A percentile compares a stretch with the other conserved stretches of the same genome.
Evolutionary conservation across 2,329 filamentous ascomycete genomes (phyloP).

Genomic region (Phoma sp.): DNA sequence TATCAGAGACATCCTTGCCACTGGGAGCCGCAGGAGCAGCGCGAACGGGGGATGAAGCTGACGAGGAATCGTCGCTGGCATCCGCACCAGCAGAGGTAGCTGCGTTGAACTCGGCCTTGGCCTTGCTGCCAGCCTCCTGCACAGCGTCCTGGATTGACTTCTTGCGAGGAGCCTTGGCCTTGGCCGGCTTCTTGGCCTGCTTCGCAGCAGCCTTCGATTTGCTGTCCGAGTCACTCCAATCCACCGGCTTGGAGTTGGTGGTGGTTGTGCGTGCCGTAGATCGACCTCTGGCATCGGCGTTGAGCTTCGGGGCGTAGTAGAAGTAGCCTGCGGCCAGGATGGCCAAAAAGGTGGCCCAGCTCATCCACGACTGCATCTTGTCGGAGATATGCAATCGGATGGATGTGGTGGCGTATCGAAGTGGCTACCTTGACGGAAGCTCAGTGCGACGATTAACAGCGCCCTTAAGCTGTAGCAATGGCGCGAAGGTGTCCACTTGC

Average conservation of each 20-base stretch:
- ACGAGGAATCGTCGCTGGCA: constrained; percentile 80
- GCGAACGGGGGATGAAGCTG: constrained; percentile 67
- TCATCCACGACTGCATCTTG: constrained; percentile 45
- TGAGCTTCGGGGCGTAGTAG: constrained; percentile 40
- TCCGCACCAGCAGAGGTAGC: constrained; percentile 76
- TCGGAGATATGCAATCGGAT: neutral
- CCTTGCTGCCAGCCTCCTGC: constrained; percentile 45
- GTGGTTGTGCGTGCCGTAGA: constrained; percentile 34
- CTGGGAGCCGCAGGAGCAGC: constrained; percentile 55
- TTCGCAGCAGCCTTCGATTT: constrained; percentile 37
- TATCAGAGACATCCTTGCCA: constrained; percentile 80
- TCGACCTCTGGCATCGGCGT: constrained; percentile 35
- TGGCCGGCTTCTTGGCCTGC: constrained; percentile 32
- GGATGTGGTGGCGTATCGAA: neutral
- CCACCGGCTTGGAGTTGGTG: constrained; percentile 29
- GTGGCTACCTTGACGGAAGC: neutral
- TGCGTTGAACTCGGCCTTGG: constrained; percentile 37
- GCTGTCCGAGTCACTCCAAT: constrained; percentile 39
- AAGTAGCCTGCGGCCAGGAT: constrained; percentile 37
- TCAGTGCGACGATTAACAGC: constrained; percentile 1
- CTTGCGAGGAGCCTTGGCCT: constrained; percentile 45
- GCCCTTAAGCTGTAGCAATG: constrained; percentile 2
- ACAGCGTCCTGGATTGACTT: constrained; percentile 46
- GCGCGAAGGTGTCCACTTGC: constrained; percentile 1
- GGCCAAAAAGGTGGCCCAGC: constrained; percentile 44